These are phyloP conservation scores for Delphinella strobiligena DNA, from an alignment of 2,329 filamentous ascomycete genomes.

Conservation along the genomic window DNA sequence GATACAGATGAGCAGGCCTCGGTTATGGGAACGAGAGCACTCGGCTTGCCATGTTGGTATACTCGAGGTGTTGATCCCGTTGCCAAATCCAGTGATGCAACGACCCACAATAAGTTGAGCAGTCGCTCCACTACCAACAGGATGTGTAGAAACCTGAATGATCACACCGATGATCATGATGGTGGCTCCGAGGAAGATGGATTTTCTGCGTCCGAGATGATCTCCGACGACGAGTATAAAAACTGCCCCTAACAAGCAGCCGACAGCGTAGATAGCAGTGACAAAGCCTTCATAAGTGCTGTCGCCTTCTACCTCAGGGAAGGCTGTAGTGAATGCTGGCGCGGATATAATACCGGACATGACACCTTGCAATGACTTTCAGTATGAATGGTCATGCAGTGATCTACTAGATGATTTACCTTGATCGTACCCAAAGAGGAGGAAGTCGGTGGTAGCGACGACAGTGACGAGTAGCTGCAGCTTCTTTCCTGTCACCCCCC, in stretches of 20 bases:
- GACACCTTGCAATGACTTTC: conserved; percentile 23
- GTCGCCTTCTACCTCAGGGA: conserved; percentile 28
- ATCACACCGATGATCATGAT: conserved; percentile 33
- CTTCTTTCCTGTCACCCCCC: conserved; percentile 46
- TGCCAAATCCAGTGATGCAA: conserved; percentile 38
- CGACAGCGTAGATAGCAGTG: conserved; percentile 41
- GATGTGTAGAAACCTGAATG: conserved; percentile 26
- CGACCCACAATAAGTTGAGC: conserved; percentile 43
- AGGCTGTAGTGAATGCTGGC: conserved; percentile 21
- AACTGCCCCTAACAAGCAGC: conserved; percentile 32
- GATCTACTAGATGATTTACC: neutral
- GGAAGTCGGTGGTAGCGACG: conserved; percentile 52
- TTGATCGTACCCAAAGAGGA: conserved; percentile 21
- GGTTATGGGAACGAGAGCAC: conserved; percentile 42
- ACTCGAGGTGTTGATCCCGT: conserved; percentile 39
- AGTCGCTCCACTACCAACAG: conserved; percentile 21
- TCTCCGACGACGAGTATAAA: conserved; percentile 28
- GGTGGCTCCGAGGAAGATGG: conserved; percentile 29
- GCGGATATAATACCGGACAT: conserved; percentile 30
- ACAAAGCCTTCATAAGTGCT: conserved; percentile 39
- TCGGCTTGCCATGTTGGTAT: conserved; percentile 44
- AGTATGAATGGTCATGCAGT: conserved; percentile 8
- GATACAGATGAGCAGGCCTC: conserved; percentile 50
- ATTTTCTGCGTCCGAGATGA: conserved; percentile 28
- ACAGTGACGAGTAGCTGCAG: conserved; percentile 47